These are phyloP conservation scores for Debaryomyces prosopidis DNA, from an alignment of 805 yeast species.

Conservation along the genomic window DNA sequence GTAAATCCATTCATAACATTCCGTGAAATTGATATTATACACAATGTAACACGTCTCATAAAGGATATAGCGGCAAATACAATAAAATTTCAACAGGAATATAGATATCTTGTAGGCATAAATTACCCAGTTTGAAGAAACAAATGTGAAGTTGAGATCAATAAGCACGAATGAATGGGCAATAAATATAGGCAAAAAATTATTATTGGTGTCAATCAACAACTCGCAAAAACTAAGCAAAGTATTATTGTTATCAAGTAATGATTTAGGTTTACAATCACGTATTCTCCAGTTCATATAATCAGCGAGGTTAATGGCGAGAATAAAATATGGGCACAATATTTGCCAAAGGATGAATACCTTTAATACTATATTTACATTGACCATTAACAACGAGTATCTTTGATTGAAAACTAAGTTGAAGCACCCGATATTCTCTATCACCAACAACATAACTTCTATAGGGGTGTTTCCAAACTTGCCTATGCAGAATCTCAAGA, in stretches of 20 bases:
- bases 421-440: conserved; percentile 18
- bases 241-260: neutral
- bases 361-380: neutral
- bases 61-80: conserved; percentile 32
- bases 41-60: conserved; percentile 24
- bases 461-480: conserved; percentile 9
- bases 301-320: conserved; percentile 3
- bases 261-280: neutral
- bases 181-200: conserved; percentile 34
- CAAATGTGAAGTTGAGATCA: conserved; percentile 19
- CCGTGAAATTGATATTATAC: conserved; percentile 6
- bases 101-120: conserved; percentile 19
- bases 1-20: conserved; percentile 13
- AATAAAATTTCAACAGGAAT: conserved; percentile 31
- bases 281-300: neutral
- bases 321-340: conserved; percentile 6
- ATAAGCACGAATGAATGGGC: conserved; percentile 34
- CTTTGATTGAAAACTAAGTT: conserved; percentile 7
- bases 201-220: conserved; percentile 30
- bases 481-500: conserved; percentile 22
- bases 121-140: conserved; percentile 6
- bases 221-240: conserved; percentile 5
- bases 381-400: neutral
- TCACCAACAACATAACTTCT: conserved; percentile 21
- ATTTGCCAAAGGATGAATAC: conserved; percentile 6